Percentiles rank a stretch among this genome's conserved stretches.
Evolutionary conservation across 2,329 filamentous ascomycete species (phyloP).

Genomic region (Teratosphaeria nubilosa): DNA sequence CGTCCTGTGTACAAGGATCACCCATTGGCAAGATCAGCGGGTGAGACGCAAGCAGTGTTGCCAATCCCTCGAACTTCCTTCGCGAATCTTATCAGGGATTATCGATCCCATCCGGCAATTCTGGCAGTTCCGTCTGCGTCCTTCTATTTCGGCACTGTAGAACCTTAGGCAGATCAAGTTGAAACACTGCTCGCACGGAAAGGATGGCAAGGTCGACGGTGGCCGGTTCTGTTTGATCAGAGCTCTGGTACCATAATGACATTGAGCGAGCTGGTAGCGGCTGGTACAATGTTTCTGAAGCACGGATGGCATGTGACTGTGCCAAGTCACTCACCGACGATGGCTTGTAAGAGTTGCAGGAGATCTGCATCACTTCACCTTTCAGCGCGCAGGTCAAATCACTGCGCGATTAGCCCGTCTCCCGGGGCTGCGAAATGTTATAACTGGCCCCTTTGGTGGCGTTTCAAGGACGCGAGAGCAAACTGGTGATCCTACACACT

Average conservation of each 20-base stretch:
- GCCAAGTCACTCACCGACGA: slow-evolving; percentile 13
- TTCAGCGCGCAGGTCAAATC: slow-evolving; percentile 18
- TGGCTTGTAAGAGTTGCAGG: slow-evolving; percentile 6
- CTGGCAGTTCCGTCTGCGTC: slow-evolving; percentile 15
- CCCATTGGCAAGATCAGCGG: slow-evolving; percentile 15
- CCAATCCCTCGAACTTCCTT: slow-evolving; percentile 16
- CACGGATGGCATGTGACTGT: slow-evolving; percentile 9
- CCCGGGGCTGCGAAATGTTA: slow-evolving; percentile 2
- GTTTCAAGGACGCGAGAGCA: slow-evolving; percentile 19
- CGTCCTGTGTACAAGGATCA: slow-evolving; percentile 14
- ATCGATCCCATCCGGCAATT: slow-evolving; percentile 19
- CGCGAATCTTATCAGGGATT: slow-evolving; percentile 18
- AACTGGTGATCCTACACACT: slow-evolving; percentile 17
- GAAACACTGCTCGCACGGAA: slow-evolving; percentile 12
- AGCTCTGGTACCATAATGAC: slow-evolving; percentile 11
- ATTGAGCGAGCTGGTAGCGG: slow-evolving; percentile 20
- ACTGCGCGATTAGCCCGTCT: slow-evolving; percentile 11
- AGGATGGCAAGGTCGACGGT: slow-evolving; percentile 10
- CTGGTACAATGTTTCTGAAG: slow-evolving; percentile 18
- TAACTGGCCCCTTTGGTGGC: slow-evolving; percentile 19
- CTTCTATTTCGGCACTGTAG: slow-evolving; percentile 20
- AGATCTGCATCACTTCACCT: slow-evolving; percentile 21
- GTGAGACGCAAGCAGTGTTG: slow-evolving; percentile 15
- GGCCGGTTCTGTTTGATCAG: slow-evolving; percentile 15
- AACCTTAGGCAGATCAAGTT: slow-evolving; percentile 10